These are phyloP conservation scores for Zygotorulaspora sp. DNA, from an alignment of 805 yeast species.

Conservation along the genomic window DNA sequence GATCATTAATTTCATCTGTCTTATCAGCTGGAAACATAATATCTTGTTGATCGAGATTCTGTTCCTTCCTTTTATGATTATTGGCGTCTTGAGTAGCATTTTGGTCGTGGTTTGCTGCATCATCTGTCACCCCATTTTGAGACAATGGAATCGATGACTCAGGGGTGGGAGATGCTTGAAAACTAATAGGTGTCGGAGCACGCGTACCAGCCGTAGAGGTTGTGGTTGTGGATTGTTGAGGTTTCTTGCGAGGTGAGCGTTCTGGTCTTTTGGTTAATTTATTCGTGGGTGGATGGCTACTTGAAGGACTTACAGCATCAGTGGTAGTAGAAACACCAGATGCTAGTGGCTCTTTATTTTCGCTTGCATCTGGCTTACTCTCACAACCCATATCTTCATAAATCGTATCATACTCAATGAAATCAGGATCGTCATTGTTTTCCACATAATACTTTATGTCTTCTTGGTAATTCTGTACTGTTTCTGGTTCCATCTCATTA, in stretches of 20 bases:
- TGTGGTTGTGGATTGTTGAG: slow-evolving; percentile 20
- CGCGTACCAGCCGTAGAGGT: slow-evolving; percentile 29
- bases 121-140: slow-evolving; percentile 13
- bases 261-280: slow-evolving; percentile 23
- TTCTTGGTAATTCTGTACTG: slow-evolving; percentile 71
- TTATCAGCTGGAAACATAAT: slow-evolving; percentile 28
- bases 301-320: neutral
- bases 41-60: slow-evolving; percentile 10
- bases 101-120: neutral
- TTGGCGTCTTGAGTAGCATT: neutral
- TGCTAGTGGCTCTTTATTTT: slow-evolving; percentile 32
- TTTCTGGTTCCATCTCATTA: slow-evolving; percentile 73
- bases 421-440: slow-evolving; percentile 87
- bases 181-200: slow-evolving; percentile 23
- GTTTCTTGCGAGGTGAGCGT: slow-evolving; percentile 38
- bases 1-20: slow-evolving; percentile 28
- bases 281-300: slow-evolving; percentile 5
- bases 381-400: slow-evolving; percentile 74
- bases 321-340: neutral
- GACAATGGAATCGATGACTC: slow-evolving; percentile 7
- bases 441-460: slow-evolving; percentile 93
- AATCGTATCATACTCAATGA: slow-evolving; percentile 87
- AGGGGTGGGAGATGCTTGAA: slow-evolving; percentile 15
- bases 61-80: slow-evolving; percentile 10
- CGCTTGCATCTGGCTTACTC: slow-evolving; percentile 43